Evolutionary conservation across 2,329 filamentous ascomycete species (phyloP).

Genomic region (Ascochyta koolunga): DNA sequence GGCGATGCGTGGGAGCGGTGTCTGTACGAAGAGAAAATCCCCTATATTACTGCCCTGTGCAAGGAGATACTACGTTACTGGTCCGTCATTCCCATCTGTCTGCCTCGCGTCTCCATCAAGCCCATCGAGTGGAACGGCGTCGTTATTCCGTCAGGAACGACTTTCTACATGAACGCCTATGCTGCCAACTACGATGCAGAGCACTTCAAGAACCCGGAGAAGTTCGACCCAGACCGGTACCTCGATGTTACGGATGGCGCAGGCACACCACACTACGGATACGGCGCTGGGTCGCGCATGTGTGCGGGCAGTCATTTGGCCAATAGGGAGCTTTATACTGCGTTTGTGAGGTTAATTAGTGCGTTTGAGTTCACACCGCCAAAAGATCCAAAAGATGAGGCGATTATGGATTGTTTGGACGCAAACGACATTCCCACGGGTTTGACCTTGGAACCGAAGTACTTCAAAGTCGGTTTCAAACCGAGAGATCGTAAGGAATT

Average conservation of each 20-base stretch:
- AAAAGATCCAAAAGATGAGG: conserved; percentile 47
- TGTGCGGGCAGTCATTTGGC: conserved; percentile 56
- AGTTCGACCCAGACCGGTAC: conserved; percentile 75
- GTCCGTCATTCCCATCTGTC: conserved; percentile 78
- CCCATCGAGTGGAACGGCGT: conserved; percentile 72
- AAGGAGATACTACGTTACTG: conserved; percentile 81
- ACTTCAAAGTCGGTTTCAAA: conserved; percentile 57
- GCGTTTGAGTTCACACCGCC: conserved; percentile 55
- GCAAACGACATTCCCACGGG: conserved; percentile 56
- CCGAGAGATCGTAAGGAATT: conserved; percentile 50
- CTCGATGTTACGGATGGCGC: conserved; percentile 56
- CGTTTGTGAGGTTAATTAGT: conserved; percentile 55
- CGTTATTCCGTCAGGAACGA: conserved; percentile 74
- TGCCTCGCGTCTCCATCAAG: conserved; percentile 74
- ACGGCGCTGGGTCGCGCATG: conserved; percentile 55
- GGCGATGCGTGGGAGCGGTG: conserved; percentile 79
- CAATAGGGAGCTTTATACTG: conserved; percentile 52
- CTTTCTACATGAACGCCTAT: conserved; percentile 80
- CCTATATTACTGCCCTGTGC: conserved; percentile 77
- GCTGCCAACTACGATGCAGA: conserved; percentile 73
- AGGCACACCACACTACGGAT: conserved; percentile 57
- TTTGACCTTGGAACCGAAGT: conserved; percentile 58
- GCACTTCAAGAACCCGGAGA: conserved; percentile 68
- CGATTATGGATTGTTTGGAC: conserved; percentile 53
- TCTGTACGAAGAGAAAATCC: conserved; percentile 74